Base-by-base conservation (phyloP, 1,139 yeast genomes). In the Protomyces macrosporus region DNA sequence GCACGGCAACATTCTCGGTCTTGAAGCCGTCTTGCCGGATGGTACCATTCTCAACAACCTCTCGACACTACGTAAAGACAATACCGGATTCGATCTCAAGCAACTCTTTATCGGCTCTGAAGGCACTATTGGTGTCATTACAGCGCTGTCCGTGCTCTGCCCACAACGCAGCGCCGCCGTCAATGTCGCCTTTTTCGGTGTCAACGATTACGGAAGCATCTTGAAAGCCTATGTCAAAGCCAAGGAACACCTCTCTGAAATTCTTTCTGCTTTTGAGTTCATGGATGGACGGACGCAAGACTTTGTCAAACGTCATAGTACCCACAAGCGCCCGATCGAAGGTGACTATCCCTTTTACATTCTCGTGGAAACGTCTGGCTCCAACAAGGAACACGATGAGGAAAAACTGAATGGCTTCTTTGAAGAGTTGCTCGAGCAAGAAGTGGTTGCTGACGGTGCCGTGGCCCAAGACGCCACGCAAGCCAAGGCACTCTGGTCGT, bases 401-500 rank as follows among this genome's bases (percentile, higher is more conserved):
- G 76, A 80, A 40, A 77, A 86, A 70, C 73, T 79, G 36, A 96
- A 90, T 73, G 74, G 81, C 0, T 93, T 93, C 75, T 79, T 93
- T 72, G 98, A 90, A 70, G 79, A 78, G 50, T 87, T 87, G 39
- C 87, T 93, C 90, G 96, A 88, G 74, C 82, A 83, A 53, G 98
- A 87, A 53, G 76, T 85, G 57, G 95, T 93, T 40, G 80, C 81
- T 32, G 98, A 93, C 74, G 98, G 98, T 70, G 93, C 90, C 57
- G 88, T 93, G 68, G 97, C 98, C 3, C 97, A 90, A 76, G 98
- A 90, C 75, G 96, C 89, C 75, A 81, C 95, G 2, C 98, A 93
- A 75, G 78, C 88, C 67, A 81, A 81, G 68, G 85, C 84, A 66
- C 81, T 93, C 70, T 93, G 98, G 98, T 78, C 85, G 40, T 91